phyloP scores from a whole-genome alignment of 352 stramenopile species.

The Pythium apleroticum region DNA sequence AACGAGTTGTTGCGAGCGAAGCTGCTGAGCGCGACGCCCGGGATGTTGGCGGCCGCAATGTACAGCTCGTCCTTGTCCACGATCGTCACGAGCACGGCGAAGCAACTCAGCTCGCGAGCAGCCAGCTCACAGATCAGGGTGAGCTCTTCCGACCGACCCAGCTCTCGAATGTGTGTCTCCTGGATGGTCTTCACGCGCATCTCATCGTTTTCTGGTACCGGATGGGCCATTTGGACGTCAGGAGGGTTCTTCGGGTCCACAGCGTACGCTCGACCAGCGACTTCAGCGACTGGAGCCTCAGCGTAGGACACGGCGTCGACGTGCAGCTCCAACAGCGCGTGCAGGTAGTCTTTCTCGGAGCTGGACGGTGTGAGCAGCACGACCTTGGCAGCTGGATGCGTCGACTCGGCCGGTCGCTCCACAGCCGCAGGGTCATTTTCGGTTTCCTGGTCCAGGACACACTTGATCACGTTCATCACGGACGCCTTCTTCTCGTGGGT shows the following conservation, averaged over 20 bases:
- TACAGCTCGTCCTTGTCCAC: slow-evolving; percentile 50
- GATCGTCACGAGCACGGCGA: slow-evolving; percentile 60
- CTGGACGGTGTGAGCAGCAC: slow-evolving; percentile 12
- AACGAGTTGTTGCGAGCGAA: slow-evolving; percentile 61
- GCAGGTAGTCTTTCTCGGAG: slow-evolving; percentile 23
- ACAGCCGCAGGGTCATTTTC: background rate
- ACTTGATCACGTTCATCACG: slow-evolving; percentile 51
- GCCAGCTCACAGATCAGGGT: slow-evolving; percentile 66
- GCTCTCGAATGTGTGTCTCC: slow-evolving; percentile 43
- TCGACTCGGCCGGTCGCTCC: background rate
- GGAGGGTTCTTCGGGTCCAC: slow-evolving; percentile 33
- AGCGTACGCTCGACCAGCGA: slow-evolving; percentile 42
- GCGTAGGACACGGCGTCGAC: slow-evolving; percentile 9
- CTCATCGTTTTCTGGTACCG: slow-evolving; percentile 44
- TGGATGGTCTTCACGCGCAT: slow-evolving; percentile 49
- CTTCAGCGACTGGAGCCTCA: slow-evolving; percentile 37
- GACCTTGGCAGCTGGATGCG: background rate
- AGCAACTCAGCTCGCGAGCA: slow-evolving; percentile 52
- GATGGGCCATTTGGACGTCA: slow-evolving; percentile 35
- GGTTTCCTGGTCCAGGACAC: slow-evolving; percentile 44
- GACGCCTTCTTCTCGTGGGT: slow-evolving; percentile 37
- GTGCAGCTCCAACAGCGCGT: slow-evolving; percentile 15
- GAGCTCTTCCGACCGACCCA: slow-evolving; percentile 60
- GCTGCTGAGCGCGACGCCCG: slow-evolving; percentile 31
- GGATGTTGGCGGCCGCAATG: slow-evolving; percentile 47